A percentile compares a stretch with the other conserved stretches of the same genome.
Conservation (phyloP, 352 stramenopile species). For the Lagenidium sp. region DNA sequence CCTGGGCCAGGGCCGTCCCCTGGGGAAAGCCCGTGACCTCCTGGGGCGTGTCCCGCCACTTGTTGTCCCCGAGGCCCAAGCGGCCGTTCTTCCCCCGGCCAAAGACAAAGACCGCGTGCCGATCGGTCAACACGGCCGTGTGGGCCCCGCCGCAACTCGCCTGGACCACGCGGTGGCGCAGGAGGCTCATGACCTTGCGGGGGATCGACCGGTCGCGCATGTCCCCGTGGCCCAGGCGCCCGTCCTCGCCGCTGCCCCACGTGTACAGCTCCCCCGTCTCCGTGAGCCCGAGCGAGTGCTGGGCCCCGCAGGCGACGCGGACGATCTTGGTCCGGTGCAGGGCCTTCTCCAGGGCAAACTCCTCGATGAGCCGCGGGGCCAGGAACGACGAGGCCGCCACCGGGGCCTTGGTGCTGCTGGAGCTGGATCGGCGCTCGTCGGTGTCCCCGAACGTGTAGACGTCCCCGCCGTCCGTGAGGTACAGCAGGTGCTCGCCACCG, state of each 20-base stretch:
- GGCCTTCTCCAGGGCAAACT: constrained; percentile 72
- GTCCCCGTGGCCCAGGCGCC: constrained; percentile 65
- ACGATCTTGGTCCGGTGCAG: constrained; percentile 57
- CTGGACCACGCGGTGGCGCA: constrained; percentile 47
- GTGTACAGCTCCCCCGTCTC: constrained; percentile 68
- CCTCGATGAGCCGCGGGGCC: constrained; percentile 56
- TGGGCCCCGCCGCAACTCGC: constrained; percentile 76
- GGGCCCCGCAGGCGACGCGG: constrained; percentile 52
- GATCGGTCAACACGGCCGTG: constrained; percentile 60
- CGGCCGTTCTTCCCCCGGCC: constrained; percentile 63
- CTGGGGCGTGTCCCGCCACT: constrained; percentile 64
- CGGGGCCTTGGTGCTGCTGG: constrained; percentile 3
- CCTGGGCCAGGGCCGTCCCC: constrained; percentile 23
- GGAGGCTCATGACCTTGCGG: constrained; percentile 73
- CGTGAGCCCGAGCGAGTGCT: constrained; percentile 70
- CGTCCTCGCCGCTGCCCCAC: constrained; percentile 78
- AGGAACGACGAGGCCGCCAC: too few species aligned
- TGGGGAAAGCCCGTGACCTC: constrained; percentile 37
- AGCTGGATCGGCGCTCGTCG: constrained; percentile 36
- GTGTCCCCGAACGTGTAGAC: constrained; percentile 73
- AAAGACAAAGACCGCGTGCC: constrained; percentile 60
- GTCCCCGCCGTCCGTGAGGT: constrained; percentile 62
- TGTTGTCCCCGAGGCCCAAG: constrained; percentile 62
- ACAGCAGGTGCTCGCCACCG: constrained; percentile 67
- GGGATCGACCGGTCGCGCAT: constrained; percentile 68